These are phyloP conservation scores for Mangifera indica DNA, from an alignment of 345 rosid species.

Conservation along the genomic window DNA sequence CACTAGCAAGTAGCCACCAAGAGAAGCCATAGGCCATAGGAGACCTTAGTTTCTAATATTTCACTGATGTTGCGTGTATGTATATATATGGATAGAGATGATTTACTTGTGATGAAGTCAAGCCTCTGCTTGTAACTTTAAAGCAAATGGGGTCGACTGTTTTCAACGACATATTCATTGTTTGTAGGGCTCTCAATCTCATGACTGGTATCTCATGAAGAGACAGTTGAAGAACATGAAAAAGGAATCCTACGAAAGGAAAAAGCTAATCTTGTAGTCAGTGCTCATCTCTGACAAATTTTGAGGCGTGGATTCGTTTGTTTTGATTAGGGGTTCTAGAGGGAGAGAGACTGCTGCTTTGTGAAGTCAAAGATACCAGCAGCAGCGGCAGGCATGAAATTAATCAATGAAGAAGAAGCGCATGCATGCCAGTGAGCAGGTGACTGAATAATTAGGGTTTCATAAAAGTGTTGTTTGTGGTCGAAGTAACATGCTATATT, in stretches of 20 bases:
- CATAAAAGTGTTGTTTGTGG: constrained; percentile 27
- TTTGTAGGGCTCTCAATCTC: constrained; percentile 1
- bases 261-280: background rate
- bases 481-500: constrained; percentile 24
- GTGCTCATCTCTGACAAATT: constrained; percentile 8
- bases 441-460: constrained; percentile 33
- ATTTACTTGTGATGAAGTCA: constrained; percentile 18
- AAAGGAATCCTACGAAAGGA: constrained; percentile 18
- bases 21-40: no score
- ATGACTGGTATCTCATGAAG: constrained; percentile 11
- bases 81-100: background rate
- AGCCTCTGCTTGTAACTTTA: background rate
- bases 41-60: background rate
- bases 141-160: constrained; percentile 2
- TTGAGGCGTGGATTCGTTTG: constrained; percentile 11
- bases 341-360: background rate
- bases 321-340: background rate
- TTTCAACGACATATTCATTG: constrained; percentile 21
- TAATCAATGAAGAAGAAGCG: constrained; percentile 1
- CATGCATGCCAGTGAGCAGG: constrained; percentile 1
- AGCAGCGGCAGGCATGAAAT: constrained; percentile 27
- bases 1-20: no score
- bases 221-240: background rate
- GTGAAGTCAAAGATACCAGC: constrained; percentile 26
- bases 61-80: background rate